Percentiles rank a stretch among this genome's conserved stretches.
These are phyloP conservation scores for Hansenula sp. DNA, from an alignment of 1,139 yeast genomes.

Conservation along the genomic window DNA sequence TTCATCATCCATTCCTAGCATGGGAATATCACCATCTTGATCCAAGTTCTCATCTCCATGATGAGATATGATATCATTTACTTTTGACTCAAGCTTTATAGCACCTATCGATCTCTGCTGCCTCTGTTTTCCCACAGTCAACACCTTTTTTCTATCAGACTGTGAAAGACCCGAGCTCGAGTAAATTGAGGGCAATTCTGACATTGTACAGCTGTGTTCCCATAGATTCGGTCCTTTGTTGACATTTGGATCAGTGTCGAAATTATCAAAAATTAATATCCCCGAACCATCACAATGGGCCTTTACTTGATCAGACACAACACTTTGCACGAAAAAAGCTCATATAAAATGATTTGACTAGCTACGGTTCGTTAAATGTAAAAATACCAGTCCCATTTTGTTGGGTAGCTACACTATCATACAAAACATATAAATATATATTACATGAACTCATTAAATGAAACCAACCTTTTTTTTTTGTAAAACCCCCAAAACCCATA, in stretches of 20 bases:
- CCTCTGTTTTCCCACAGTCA: slow-evolving; percentile 34
- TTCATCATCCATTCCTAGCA: slow-evolving; percentile 47
- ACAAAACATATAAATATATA: neutral
- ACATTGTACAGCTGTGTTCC: slow-evolving; percentile 3
- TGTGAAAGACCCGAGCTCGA: slow-evolving; percentile 37
- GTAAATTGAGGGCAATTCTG: slow-evolving; percentile 39
- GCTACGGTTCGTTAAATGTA: too few relatives aligned
- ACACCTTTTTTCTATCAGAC: slow-evolving; percentile 27
- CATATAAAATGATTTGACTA: too few relatives aligned
- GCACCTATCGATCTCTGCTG: slow-evolving; percentile 27
- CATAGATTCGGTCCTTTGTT: too few relatives aligned
- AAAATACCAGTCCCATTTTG: too few relatives aligned
- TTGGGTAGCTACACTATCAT: neutral
- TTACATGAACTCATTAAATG: slow-evolving; percentile 3
- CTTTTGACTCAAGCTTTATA: slow-evolving; percentile 31
- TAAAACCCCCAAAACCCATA: slow-evolving; percentile 1
- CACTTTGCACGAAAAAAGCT: too few relatives aligned
- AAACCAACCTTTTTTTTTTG: neutral
- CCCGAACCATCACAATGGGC: too few relatives aligned
- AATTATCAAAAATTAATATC: too few relatives aligned
- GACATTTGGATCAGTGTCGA: too few relatives aligned
- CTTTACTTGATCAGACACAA: too few relatives aligned
- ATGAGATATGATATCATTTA: slow-evolving; percentile 27
- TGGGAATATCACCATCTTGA: slow-evolving; percentile 40
- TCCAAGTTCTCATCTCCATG: neutral